A percentile compares a stretch with the other conserved stretches of the same genome.
Evolutionary conservation across 2,329 filamentous ascomycete species (phyloP).

Genomic region (Graphium sp.): DNA sequence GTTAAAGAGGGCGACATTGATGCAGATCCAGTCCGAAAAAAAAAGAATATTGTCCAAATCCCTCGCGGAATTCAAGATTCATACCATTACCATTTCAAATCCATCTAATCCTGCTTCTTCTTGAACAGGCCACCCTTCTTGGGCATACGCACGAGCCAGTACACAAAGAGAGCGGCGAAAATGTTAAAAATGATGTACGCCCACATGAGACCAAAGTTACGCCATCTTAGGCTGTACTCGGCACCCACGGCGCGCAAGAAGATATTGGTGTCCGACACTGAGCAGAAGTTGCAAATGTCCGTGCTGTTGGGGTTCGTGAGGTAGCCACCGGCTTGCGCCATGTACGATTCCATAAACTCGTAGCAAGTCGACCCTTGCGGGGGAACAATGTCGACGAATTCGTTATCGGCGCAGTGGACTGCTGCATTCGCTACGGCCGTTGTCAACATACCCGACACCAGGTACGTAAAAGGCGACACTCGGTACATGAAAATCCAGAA

Average conservation of each 20-base stretch:
- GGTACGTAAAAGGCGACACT: conserved; percentile 67
- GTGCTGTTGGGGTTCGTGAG: conserved; percentile 30
- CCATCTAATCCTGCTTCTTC: conserved; percentile 13
- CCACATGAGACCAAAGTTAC: conserved; percentile 50
- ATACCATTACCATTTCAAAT: no score
- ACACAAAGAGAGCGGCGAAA: conserved; percentile 33
- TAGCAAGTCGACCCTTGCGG: conserved; percentile 38
- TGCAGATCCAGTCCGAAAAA: no score
- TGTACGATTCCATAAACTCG: conserved; percentile 38
- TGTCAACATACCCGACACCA: conserved; percentile 56
- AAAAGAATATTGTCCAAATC: no score
- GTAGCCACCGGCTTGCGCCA: conserved; percentile 29
- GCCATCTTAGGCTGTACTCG: conserved; percentile 43
- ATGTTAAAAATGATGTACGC: conserved; percentile 42
- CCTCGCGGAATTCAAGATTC: no score
- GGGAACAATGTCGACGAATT: conserved; percentile 52
- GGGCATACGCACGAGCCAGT: conserved; percentile 34
- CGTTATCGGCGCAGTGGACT: conserved; percentile 52
- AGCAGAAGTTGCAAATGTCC: conserved; percentile 36
- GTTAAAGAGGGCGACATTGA: no score
- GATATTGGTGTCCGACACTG: conserved; percentile 30
- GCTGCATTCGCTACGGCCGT: conserved; percentile 50
- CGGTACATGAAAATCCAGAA: conserved; percentile 84
- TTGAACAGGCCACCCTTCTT: conserved; percentile 15
- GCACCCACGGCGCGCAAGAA: conserved; percentile 30